These are phyloP conservation scores for Claviceps citrina DNA, from an alignment of 2,329 filamentous ascomycete species.

Conservation along the genomic window DNA sequence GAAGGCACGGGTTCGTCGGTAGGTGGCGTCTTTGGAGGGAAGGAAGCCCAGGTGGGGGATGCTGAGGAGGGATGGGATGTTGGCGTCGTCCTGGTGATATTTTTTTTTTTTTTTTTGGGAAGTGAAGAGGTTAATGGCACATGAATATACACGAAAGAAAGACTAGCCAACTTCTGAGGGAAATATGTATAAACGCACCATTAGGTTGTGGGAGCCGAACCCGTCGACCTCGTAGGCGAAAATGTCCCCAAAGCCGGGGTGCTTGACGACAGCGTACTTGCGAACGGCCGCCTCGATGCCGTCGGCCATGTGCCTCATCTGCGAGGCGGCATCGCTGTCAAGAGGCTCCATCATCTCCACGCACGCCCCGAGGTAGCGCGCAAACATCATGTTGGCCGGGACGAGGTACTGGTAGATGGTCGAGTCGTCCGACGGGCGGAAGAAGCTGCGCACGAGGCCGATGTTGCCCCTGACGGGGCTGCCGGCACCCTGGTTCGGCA, in stretches of 20 bases:
- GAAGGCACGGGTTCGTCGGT: constrained; percentile 63
- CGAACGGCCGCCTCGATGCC: constrained; percentile 50
- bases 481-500: constrained; percentile 60
- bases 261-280: constrained; percentile 49
- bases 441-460: constrained; percentile 72
- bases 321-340: constrained; percentile 33
- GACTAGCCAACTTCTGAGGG: neutral
- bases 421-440: constrained; percentile 80
- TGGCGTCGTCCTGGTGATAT: constrained; percentile 43
- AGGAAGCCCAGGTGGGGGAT: constrained; percentile 43
- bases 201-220: constrained; percentile 43
- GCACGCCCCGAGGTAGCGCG: constrained; percentile 41
- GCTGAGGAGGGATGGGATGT: constrained; percentile 45
- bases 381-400: constrained; percentile 78
- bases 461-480: constrained; percentile 68
- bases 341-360: constrained; percentile 29
- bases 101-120: too few relatives aligned
- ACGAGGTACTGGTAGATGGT: constrained; percentile 77
- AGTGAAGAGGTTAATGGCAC: too few relatives aligned
- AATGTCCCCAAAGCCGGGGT: constrained; percentile 46
- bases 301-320: constrained; percentile 42
- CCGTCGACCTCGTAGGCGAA: constrained; percentile 59
- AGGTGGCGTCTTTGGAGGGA: constrained; percentile 43
- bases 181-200: constrained; percentile 24
- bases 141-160: neutral